Evolutionary conservation across 176 grass and related monocot genomes (phyloP).

Genomic region (Urochloa ruziziensis): DNA sequence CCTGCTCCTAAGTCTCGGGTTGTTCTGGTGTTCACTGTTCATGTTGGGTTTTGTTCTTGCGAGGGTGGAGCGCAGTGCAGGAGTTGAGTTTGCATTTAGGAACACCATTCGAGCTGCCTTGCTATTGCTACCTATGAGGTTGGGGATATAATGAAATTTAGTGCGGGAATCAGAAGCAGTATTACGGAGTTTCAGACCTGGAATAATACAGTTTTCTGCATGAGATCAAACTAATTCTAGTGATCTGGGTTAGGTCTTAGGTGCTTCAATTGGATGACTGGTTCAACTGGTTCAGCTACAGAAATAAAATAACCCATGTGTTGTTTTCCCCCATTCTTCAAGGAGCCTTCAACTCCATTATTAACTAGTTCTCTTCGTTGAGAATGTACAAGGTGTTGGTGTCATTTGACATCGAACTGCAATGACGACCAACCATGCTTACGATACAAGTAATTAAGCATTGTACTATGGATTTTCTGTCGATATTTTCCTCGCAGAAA

Average conservation of each 20-base stretch:
- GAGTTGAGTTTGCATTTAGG: not conserved
- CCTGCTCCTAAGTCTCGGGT: not conserved
- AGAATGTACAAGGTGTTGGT: no score
- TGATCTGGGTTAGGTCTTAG: slow-evolving; percentile 5
- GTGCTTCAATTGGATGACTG: not conserved
- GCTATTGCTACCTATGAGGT: not conserved
- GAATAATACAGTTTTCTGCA: not conserved
- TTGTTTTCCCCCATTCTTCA: no score
- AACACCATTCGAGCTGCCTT: not conserved
- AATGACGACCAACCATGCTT: not conserved
- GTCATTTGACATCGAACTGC: slow-evolving; percentile 1
- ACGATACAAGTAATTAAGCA: not conserved
- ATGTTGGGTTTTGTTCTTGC: not conserved
- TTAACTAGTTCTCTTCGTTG: no score
- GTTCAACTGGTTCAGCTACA: not conserved
- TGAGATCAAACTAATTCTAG: not conserved
- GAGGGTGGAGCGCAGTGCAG: not conserved
- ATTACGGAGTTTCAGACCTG: not conserved
- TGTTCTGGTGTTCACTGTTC: not conserved
- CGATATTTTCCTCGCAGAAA: not conserved
- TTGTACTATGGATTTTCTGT: not conserved
- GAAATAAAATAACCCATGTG: not conserved
- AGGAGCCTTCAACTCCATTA: no score
- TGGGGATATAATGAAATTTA: not conserved
- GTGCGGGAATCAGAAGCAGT: not conserved